Evolutionary conservation across 768 basidiomycete species (phyloP).

Genomic region (Suillus cothurnatus): DNA sequence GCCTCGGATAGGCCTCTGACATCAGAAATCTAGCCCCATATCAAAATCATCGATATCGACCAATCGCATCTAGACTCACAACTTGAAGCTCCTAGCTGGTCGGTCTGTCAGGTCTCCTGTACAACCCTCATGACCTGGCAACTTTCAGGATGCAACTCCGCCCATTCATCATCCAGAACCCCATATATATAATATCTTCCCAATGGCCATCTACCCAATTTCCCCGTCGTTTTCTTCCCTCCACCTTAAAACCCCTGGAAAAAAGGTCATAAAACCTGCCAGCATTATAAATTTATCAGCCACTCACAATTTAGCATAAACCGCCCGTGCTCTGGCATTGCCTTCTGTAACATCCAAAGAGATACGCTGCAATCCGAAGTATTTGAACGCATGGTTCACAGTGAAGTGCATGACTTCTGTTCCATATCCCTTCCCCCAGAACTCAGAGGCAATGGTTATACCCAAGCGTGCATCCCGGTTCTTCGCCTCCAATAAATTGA

Average conservation of each 20-base stretch:
- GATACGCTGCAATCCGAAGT: conserved; percentile 39
- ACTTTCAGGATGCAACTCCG: background rate
- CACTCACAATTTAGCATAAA: conserved; percentile 41
- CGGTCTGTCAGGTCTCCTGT: too few relatives aligned
- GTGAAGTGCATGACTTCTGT: conserved; percentile 37
- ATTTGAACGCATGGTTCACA: conserved; percentile 36
- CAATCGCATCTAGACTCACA: too few relatives aligned
- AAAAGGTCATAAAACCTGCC: background rate
- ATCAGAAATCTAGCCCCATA: too few relatives aligned
- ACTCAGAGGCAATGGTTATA: conserved; percentile 23
- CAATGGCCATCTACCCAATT: conserved; percentile 25
- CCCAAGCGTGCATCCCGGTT: conserved; percentile 30
- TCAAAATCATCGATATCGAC: too few relatives aligned
- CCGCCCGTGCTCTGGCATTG: conserved; percentile 34
- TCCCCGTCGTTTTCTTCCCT: conserved; percentile 24
- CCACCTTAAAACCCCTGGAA: conserved; percentile 35
- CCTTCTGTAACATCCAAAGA: conserved; percentile 36
- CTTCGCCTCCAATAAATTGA: conserved; percentile 22
- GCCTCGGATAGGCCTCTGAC: too few relatives aligned
- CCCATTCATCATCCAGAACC: conserved; percentile 36
- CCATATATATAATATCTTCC: conserved; percentile 36
- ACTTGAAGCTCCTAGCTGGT: too few relatives aligned
- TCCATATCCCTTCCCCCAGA: conserved; percentile 39
- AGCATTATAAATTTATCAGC: background rate
- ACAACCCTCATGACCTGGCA: too few relatives aligned